Base-by-base conservation (phyloP, 768 basidiomycete species). In the Tricholoma flavovirens region DNA sequence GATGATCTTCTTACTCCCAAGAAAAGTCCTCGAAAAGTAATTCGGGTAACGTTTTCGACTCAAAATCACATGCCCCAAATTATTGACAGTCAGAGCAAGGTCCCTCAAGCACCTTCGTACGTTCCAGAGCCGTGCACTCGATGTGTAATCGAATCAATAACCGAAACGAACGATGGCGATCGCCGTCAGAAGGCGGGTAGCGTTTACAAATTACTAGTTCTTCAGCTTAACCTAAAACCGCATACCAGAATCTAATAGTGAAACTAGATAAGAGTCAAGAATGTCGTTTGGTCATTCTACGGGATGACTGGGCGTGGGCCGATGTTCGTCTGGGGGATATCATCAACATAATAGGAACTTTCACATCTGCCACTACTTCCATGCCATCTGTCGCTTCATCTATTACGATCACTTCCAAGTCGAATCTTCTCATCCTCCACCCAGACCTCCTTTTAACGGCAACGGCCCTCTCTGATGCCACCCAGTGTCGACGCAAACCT, bases 361-460 rank as follows among this genome's bases (percentile, higher is more conserved):
- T 71, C 30, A 56, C 64, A 1, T 46, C 69, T 6, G 68, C 72
- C 30, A 62, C 69, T 3, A 58, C 69, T 3, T 68, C 70, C 4
- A 62, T 71, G 0, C 71, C 75, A 11, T 66, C 73, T 15, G 60
- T 75, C n/a, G 70, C 65, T 7, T 64, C 67, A 42, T 72, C 73
- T 12, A 87, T 92, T 29, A 68, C 73, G 1, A 77, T 97, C 46
- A 83, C 83, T 2, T 78, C 84, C 29, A 77, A 77, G 53, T 66
- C 79, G 9, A 87, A 93, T 60, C 73, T 89, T 49, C 72, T 98
- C 55, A 86, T 98, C 59, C 86, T 87, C 49, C 93, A 98, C 64
- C 96, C 96, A 5, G 96, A 99, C 70, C 72, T 92, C 46, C 87
- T 99, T 40, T 70, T 98, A 49, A 95, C 97, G 2, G 88, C 93